A percentile compares a stretch with the other conserved stretches of the same genome.
phyloP scores from a whole-genome alignment of 1,139 yeast genomes.

The Suhomyces bolitotheri region DNA sequence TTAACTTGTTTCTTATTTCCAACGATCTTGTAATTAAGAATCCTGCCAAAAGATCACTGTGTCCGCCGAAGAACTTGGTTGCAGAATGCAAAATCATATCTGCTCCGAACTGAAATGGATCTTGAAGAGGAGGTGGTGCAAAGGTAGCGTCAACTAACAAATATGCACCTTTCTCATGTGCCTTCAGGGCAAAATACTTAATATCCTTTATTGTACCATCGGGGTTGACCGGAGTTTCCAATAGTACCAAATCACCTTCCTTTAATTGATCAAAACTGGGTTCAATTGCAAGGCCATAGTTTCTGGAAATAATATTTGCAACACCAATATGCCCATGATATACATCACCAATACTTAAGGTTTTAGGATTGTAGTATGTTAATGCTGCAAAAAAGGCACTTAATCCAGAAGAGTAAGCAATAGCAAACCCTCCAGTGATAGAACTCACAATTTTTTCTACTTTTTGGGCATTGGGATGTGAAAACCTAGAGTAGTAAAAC shows the following conservation, averaged over 20 bases:
- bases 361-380: conserved; percentile 70
- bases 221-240: conserved; percentile 91
- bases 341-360: conserved; percentile 72
- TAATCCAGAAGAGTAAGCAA: conserved; percentile 71
- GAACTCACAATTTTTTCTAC: conserved; percentile 66
- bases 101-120: conserved; percentile 78
- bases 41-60: conserved; percentile 88
- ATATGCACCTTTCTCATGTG: conserved; percentile 69
- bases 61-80: conserved; percentile 91
- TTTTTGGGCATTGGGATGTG: conserved; percentile 70
- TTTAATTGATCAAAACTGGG: conserved; percentile 45
- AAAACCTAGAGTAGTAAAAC: conserved; percentile 61
- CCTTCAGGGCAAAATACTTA: conserved; percentile 57
- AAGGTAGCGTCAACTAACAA: conserved; percentile 82
- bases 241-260: conserved; percentile 74
- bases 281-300: conserved; percentile 55
- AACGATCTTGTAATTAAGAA: conserved; percentile 62
- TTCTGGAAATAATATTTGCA: conserved; percentile 60
- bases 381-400: conserved; percentile 80
- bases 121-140: conserved; percentile 89
- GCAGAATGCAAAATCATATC: conserved; percentile 88
- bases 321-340: conserved; percentile 85
- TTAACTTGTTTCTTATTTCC: conserved; percentile 45
- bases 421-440: conserved; percentile 57
- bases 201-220: conserved; percentile 71